A percentile compares a stretch with the other conserved stretches of the same genome.
phyloP scores from a whole-genome alignment of 2,329 filamentous ascomycete genomes.

The Cryoendolithus antarcticus region DNA sequence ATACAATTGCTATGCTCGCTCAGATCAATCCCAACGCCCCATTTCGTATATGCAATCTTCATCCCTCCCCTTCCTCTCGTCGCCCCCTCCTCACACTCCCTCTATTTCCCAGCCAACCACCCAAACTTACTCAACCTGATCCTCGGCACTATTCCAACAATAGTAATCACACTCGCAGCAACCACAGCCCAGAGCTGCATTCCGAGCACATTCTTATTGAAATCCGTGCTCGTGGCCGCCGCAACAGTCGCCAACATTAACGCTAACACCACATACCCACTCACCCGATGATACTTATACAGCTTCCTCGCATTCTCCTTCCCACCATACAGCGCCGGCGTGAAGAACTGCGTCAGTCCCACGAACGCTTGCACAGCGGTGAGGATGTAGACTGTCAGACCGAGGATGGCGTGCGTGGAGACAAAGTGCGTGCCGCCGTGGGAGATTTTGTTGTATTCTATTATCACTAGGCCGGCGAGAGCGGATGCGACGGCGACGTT shows the following conservation, averaged over 20 bases:
- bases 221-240: constrained; percentile 65
- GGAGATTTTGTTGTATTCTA: constrained; percentile 72
- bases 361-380: constrained; percentile 63
- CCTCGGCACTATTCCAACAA: constrained; percentile 62
- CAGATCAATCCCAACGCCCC: too few relatives aligned
- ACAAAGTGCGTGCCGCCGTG: constrained; percentile 61
- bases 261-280: constrained; percentile 61
- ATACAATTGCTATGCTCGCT: too few relatives aligned
- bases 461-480: constrained; percentile 53
- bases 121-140: constrained; percentile 77
- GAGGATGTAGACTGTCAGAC: constrained; percentile 59
- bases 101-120: constrained; percentile 26
- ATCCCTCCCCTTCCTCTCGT: too few relatives aligned
- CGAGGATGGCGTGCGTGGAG: constrained; percentile 70
- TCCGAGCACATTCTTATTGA: constrained; percentile 53
- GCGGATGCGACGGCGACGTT: constrained; percentile 50
- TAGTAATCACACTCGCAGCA: constrained; percentile 51
- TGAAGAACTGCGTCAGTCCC: constrained; percentile 72
- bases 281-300: constrained; percentile 79
- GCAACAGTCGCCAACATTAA: constrained; percentile 62
- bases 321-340: constrained; percentile 63
- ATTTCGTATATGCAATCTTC: too few relatives aligned
- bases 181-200: constrained; percentile 68
- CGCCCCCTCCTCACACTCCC: not conserved
- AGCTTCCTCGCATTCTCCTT: constrained; percentile 66